phyloP scores from a whole-genome alignment of 345 rosid genomes.

The Dovyalis caffra region DNA sequence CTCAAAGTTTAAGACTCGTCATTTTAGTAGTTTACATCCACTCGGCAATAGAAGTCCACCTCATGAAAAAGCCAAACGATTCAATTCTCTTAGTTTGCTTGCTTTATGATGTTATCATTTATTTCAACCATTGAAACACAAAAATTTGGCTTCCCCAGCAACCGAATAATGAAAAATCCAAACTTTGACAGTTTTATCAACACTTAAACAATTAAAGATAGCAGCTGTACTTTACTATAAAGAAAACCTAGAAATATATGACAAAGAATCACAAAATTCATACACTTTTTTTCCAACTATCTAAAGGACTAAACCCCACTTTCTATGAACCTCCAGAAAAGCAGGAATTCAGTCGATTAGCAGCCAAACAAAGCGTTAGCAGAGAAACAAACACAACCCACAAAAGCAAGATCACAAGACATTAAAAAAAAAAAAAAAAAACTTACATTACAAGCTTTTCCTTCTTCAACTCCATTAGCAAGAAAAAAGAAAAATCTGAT shows the following conservation, averaged over 20 bases:
- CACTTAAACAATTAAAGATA: neutral
- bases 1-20: neutral
- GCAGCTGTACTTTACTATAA: neutral
- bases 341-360: neutral
- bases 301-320: neutral
- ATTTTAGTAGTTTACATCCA: too few relatives aligned
- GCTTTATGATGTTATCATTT: too few relatives aligned
- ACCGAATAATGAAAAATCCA: neutral
- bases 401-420: conserved; percentile 12
- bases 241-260: neutral
- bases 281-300: too few relatives aligned
- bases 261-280: neutral
- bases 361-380: conserved; percentile 1
- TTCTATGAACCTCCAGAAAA: neutral
- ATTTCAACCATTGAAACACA: neutral
- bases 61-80: too few relatives aligned
- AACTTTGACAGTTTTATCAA: neutral
- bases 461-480: conserved; percentile 57
- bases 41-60: too few relatives aligned
- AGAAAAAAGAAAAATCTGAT: neutral
- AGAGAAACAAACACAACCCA: conserved; percentile 19
- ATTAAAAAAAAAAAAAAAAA: neutral
- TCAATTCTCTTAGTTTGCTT: too few relatives aligned
- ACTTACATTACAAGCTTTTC: conserved; percentile 57
- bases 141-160: neutral